phyloP scores from a whole-genome alignment of 1,284 basidiomycete genomes.

The Cutaneotrichosporon cutaneum region DNA sequence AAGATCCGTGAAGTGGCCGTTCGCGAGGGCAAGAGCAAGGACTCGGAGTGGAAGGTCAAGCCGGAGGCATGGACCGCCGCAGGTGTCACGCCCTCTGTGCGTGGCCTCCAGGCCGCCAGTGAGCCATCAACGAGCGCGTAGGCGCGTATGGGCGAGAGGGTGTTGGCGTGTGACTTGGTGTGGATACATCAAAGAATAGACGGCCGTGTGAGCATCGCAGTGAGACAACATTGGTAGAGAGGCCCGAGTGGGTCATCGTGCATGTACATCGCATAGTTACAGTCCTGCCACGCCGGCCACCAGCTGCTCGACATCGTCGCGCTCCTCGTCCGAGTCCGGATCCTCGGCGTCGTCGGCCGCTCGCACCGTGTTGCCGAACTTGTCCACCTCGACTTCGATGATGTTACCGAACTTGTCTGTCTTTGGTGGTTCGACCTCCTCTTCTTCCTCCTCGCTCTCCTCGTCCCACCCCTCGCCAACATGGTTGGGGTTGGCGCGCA shows the following conservation, averaged over 20 bases:
- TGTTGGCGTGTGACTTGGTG: neutral
- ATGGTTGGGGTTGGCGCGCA: slow-evolving; percentile 64
- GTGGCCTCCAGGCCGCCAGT: neutral
- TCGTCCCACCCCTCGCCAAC: slow-evolving; percentile 34
- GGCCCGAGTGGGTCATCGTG: neutral
- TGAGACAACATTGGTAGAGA: neutral
- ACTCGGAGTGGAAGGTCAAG: slow-evolving; percentile 43
- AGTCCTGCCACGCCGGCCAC: slow-evolving; percentile 16
- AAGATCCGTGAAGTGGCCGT: slow-evolving; percentile 49
- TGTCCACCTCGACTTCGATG: neutral
- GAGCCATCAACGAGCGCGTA: neutral
- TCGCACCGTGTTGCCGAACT: neutral
- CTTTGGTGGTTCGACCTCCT: slow-evolving; percentile 7
- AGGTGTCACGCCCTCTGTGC: slow-evolving; percentile 11
- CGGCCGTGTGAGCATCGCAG: neutral
- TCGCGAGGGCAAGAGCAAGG: slow-evolving; percentile 43
- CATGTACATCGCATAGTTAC: slow-evolving; percentile 10
- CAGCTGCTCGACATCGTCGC: slow-evolving; percentile 43
- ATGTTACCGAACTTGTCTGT: slow-evolving; percentile 1
- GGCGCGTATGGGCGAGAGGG: neutral
- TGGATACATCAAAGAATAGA: neutral
- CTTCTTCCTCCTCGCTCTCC: slow-evolving; percentile 25
- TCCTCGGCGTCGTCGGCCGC: neutral
- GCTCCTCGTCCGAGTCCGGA: slow-evolving; percentile 33
- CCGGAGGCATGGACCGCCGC: slow-evolving; percentile 29